Conservation (phyloP, 805 yeast species). For the Hanseniaspora lindneri region DNA sequence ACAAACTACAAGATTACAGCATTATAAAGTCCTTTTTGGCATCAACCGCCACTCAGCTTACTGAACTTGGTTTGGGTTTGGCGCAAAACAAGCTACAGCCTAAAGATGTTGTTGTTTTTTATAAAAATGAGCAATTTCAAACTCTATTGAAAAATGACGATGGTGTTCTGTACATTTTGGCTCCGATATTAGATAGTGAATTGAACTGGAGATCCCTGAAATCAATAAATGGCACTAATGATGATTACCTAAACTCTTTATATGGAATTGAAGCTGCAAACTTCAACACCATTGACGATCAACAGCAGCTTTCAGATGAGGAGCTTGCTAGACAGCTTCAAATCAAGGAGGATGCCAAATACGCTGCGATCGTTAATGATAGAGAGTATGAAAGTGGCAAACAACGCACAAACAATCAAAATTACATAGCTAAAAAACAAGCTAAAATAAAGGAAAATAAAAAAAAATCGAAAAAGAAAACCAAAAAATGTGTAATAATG, state of each 20-base stretch:
- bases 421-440: slow-evolving; percentile 14
- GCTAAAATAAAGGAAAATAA: slow-evolving; percentile 14
- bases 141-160: slow-evolving; percentile 48
- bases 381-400: neutral
- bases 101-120: slow-evolving; percentile 56
- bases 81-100: slow-evolving; percentile 36
- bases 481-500: slow-evolving; percentile 11
- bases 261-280: neutral
- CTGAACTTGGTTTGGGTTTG: slow-evolving; percentile 48
- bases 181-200: slow-evolving; percentile 58
- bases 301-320: slow-evolving; percentile 28
- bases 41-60: slow-evolving; percentile 61
- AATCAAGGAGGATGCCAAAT: slow-evolving; percentile 40
- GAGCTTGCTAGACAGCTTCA: slow-evolving; percentile 38
- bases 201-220: slow-evolving; percentile 75
- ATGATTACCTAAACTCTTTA: slow-evolving; percentile 38
- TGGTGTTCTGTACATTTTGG: slow-evolving; percentile 45
- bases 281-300: neutral
- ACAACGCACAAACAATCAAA: neutral
- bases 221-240: slow-evolving; percentile 57
- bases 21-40: slow-evolving; percentile 41
- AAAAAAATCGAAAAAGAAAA: neutral
- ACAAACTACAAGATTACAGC: slow-evolving; percentile 28
- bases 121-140: slow-evolving; percentile 81
- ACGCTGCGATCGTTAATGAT: slow-evolving; percentile 34